phyloP scores from a whole-genome alignment of 495 filamentous ascomycete species.

The Emericellopsis terricola region DNA sequence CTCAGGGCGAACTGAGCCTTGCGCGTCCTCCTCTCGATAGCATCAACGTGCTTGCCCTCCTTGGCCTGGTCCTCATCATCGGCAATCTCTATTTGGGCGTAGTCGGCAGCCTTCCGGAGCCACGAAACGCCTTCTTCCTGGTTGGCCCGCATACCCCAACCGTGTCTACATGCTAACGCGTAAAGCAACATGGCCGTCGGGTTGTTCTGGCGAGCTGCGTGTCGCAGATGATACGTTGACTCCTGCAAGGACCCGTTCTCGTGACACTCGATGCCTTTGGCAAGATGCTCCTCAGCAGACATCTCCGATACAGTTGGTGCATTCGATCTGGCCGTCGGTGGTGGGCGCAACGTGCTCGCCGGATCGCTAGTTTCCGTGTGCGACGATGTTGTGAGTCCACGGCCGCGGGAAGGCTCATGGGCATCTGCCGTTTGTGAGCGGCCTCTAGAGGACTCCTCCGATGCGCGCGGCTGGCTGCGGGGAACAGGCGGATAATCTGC shows the following conservation, averaged over 20 bases:
- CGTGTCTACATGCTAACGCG: conserved; percentile 89
- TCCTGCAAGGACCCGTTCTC: conserved; percentile 72
- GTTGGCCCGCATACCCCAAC: conserved; percentile 93
- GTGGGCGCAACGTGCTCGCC: conserved; percentile 43
- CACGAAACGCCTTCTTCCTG: conserved; percentile 76
- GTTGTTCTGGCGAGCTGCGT: conserved; percentile 69
- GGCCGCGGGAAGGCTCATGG: conserved; percentile 11
- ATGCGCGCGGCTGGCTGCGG: conserved; percentile 18
- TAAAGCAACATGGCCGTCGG: conserved; percentile 93
- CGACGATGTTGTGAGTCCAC: conserved; percentile 24
- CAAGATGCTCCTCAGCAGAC: conserved; percentile 70
- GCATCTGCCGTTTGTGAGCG: conserved; percentile 17
- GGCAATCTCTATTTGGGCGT: conserved; percentile 62
- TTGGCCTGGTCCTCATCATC: conserved; percentile 54
- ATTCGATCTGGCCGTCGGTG: conserved; percentile 30
- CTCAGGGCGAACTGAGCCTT: conserved; percentile 86
- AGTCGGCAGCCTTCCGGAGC: conserved; percentile 74
- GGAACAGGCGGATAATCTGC: conserved; percentile 17
- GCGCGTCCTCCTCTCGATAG: conserved; percentile 52
- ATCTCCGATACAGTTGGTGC: conserved; percentile 34
- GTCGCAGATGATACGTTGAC: conserved; percentile 86
- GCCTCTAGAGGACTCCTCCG: conserved; percentile 21
- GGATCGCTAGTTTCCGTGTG: conserved; percentile 40
- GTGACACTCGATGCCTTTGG: conserved; percentile 74
- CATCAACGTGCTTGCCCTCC: conserved; percentile 43